Evolutionary conservation across 2,329 filamentous ascomycete genomes (phyloP).

Genomic region (Cercospora sp.): DNA sequence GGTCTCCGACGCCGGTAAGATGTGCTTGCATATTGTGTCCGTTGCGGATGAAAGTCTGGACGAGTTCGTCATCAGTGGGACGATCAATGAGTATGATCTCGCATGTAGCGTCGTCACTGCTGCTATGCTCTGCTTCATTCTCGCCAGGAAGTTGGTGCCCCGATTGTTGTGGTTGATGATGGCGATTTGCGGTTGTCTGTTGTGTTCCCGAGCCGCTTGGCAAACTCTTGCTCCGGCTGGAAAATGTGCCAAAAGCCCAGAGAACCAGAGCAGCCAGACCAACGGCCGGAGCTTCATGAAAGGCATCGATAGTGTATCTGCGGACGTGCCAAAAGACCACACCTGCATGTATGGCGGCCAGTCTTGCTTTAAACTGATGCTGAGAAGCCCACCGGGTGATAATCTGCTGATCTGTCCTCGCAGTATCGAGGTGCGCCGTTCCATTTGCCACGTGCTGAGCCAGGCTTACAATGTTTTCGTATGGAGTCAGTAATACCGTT

Average conservation of each 20-base stretch:
- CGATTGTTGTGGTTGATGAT: background rate
- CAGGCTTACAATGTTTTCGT: slow-evolving; percentile 48
- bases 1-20: slow-evolving; percentile 55
- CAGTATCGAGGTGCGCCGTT: slow-evolving; percentile 3
- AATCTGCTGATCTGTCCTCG: slow-evolving; percentile 8
- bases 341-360: slow-evolving; percentile 57
- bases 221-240: slow-evolving; percentile 4
- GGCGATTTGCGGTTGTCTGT: background rate
- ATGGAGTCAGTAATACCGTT: slow-evolving; percentile 54
- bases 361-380: slow-evolving; percentile 58
- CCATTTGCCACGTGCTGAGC: slow-evolving; percentile 40
- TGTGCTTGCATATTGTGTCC: slow-evolving; percentile 54
- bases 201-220: background rate
- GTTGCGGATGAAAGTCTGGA: slow-evolving; percentile 56
- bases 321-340: slow-evolving; percentile 55
- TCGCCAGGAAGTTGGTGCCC: background rate
- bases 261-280: slow-evolving; percentile 65
- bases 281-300: slow-evolving; percentile 65
- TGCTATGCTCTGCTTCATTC: slow-evolving; percentile 10
- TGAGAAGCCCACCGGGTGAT: slow-evolving; percentile 52
- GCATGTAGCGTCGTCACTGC: slow-evolving; percentile 19
- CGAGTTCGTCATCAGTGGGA: slow-evolving; percentile 59
- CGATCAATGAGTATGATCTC: slow-evolving; percentile 55
- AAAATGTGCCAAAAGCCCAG: slow-evolving; percentile 57
- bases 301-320: slow-evolving; percentile 50